These are phyloP conservation scores for Biscogniauxia marginata DNA, from an alignment of 2,329 filamentous ascomycete species.

Conservation along the genomic window DNA sequence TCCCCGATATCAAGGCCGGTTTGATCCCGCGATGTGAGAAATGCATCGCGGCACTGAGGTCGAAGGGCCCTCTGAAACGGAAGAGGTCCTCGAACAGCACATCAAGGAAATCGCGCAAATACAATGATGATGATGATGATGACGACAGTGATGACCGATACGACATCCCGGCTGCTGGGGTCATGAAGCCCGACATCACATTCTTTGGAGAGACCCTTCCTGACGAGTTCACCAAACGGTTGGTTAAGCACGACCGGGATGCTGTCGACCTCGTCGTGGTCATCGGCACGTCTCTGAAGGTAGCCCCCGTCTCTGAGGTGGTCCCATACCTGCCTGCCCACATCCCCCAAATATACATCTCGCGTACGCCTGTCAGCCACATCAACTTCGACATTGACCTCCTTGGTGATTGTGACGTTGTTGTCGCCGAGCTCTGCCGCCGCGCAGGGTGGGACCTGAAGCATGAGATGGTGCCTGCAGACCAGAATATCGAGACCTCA, in stretches of 20 bases:
- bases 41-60: slow-evolving; percentile 59
- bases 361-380: slow-evolving; percentile 77
- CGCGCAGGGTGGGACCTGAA: slow-evolving; percentile 76
- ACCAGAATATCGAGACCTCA: slow-evolving; percentile 59
- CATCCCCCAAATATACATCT: slow-evolving; percentile 89
- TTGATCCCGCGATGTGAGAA: slow-evolving; percentile 73
- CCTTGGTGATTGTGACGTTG: slow-evolving; percentile 89
- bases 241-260: slow-evolving; percentile 78
- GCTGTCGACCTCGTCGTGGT: slow-evolving; percentile 87
- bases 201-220: slow-evolving; percentile 95
- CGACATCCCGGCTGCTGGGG: slow-evolving; percentile 66
- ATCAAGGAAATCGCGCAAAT: slow-evolving; percentile 31
- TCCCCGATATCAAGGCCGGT: slow-evolving; percentile 73
- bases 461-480: slow-evolving; percentile 78
- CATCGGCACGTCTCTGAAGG: slow-evolving; percentile 94
- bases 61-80: slow-evolving; percentile 52
- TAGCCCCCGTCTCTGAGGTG: slow-evolving; percentile 91
- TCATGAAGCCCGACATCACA: slow-evolving; percentile 97
- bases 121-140: slow-evolving; percentile 44
- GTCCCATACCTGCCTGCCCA: slow-evolving; percentile 74
- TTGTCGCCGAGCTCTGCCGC: slow-evolving; percentile 82
- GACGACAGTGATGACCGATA: slow-evolving; percentile 55
- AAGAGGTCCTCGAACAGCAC: slow-evolving; percentile 49
- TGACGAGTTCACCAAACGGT: slow-evolving; percentile 74
- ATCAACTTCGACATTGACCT: slow-evolving; percentile 96